These are phyloP conservation scores for Hyphopichia fennica DNA, from an alignment of 1,139 yeast species.

Conservation along the genomic window DNA sequence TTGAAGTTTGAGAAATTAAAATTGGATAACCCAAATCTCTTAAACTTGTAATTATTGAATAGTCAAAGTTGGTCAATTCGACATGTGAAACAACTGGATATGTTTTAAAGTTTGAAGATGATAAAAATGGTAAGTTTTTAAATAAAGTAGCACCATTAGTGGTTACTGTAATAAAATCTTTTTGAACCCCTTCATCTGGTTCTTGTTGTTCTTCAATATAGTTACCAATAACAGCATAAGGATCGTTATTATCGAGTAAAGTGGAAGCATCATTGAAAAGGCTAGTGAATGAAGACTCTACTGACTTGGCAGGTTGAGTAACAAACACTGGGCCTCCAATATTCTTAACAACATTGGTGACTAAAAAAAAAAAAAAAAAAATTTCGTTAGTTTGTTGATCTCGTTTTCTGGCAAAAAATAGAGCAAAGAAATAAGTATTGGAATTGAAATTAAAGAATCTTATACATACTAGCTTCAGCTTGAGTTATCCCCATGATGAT, in stretches of 20 bases:
- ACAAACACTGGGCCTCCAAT: constrained; percentile 37
- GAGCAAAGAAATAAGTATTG: too few species aligned
- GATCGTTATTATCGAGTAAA: constrained; percentile 53
- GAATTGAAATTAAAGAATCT: not conserved
- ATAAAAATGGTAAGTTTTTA: constrained; percentile 55
- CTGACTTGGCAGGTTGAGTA: constrained; percentile 51
- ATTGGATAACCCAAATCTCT: constrained; percentile 68
- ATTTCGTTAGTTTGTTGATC: constrained; percentile 2
- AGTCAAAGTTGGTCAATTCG: constrained; percentile 58
- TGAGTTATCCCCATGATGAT: constrained; percentile 13
- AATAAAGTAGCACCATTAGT: constrained; percentile 56
- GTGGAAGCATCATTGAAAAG: constrained; percentile 23
- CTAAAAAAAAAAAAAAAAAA: constrained; percentile 6
- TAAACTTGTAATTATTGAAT: constrained; percentile 62
- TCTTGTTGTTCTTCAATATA: constrained; percentile 19
- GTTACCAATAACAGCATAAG: constrained; percentile 45
- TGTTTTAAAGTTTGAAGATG: constrained; percentile 37
- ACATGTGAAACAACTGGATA: constrained; percentile 60
- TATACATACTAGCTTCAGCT: constrained; percentile 13
- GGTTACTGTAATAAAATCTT: constrained; percentile 47
- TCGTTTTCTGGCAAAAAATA: too few species aligned
- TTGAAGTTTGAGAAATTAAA: constrained; percentile 59
- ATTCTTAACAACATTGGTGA: constrained; percentile 15
- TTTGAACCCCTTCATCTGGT: constrained; percentile 6
- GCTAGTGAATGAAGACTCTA: constrained; percentile 31